Base-by-base conservation (phyloP, 768 basidiomycete genomes). In the Mycena latifolia region DNA sequence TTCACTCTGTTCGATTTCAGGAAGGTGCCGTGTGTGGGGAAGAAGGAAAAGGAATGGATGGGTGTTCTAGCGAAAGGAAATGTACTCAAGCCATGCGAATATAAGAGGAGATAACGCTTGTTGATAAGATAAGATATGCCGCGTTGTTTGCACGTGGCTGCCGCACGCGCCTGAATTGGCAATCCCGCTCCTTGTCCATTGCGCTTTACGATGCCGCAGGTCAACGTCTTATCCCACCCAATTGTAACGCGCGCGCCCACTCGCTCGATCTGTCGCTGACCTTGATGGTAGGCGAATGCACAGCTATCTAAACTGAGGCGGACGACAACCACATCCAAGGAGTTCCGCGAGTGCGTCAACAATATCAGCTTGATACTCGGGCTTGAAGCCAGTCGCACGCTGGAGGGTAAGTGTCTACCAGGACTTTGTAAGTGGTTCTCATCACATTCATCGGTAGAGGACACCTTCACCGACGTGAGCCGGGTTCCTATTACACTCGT, bases 41-140 rank as follows among this genome's bases (percentile, higher is more conserved):
- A 83, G 73, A 79, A 77, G 41, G 83, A 88, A 52, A 82, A 86
- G 69, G 87, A 91, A 64, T 95, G 92, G 90, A 74, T 72, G 14
- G 80, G 80, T 46, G 69, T 94, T 25, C 54, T 86, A 72, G 78
- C 81, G 11, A 85, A 82, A 71, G 86, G 88, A 18, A 73, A 76
- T 60, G 72, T 93, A 39, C 81, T 98, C 63, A 94, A 94, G 77
- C 89, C 96, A 37, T 98, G 95, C 77, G 93, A 97, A 80, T 98
- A 98, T 77, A 98, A 97, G 76, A 85, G 92, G 71, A 84, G 95
- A 74, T 97, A 65, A n/a, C n/a, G 58, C 10, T 55, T 41, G 48
- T 43, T n/a, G 43, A 70, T 66, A 59, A 69, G 48, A 68, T 70
- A 33, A 61, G 62, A 64, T 37, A 58, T 47, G 22, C n/a, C 58